Base-by-base conservation (phyloP, 2,329 filamentous ascomycete genomes). In the Paracamarosporium sp. region DNA sequence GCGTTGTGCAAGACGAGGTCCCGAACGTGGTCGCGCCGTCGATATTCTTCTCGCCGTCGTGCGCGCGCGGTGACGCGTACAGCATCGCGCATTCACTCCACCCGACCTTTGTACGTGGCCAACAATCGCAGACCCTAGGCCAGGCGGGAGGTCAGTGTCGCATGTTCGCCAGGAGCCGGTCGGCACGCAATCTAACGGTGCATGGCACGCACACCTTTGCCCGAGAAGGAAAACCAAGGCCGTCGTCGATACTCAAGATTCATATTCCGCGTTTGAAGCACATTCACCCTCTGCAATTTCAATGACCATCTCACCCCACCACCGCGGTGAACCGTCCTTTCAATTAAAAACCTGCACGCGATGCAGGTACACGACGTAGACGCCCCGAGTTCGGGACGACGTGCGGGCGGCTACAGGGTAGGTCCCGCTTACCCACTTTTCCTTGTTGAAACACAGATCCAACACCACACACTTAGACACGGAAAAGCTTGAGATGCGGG, bases 391-490 rank as follows among this genome's bases (percentile, higher is more conserved):
- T 58, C 64, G 63, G 65, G 52, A 64, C 46, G 53, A 54, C 46
- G 51, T 58, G 58, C 65, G 61, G 71, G 74, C 73, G 74, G 70
- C 72, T 76, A 76, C 71, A 70, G 60, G 58, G 63, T 65, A 66
- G 71, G 71, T 62, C 70, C 52, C 50, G 35, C 45, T 31, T 69
- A 70, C 61, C 70, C 48, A 55, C 50, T 52, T 45, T 50, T 58
- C 53, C 48, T 58, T 57, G 62, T 68, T 74, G 72, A 75, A 74
- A 75, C 72, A 57, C 62, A 68, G 61, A 72, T 71, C 66, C 61
- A 65, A 70, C 65, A 70, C 58, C 66, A 69, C 58, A 67, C 53
- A 65, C 45, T 66, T 64, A 73, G 67, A 69, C 68, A 66, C 65
- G 64, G 50, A 59, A 50, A 70, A 68, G 72, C 68, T 71, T 74